Conservation (phyloP, 208 protist genomes). For the Leishmania arabica region DNA sequence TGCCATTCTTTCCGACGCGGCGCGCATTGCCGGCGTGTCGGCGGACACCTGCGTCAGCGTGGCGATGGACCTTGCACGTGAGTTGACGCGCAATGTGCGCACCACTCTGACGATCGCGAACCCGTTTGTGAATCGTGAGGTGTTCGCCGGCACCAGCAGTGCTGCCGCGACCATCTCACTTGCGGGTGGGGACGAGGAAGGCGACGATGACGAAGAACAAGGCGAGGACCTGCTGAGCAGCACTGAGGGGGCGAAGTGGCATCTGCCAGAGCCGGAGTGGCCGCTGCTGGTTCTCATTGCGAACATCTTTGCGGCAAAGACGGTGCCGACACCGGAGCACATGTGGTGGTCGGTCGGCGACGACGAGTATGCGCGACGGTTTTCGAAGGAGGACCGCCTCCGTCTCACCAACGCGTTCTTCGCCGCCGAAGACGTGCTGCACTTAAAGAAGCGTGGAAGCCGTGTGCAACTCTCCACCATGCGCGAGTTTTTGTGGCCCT, state of each 20-base stretch:
- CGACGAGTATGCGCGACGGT: slow-evolving; percentile 63
- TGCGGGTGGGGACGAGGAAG: slow-evolving; percentile 13
- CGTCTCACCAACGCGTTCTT: slow-evolving; percentile 63
- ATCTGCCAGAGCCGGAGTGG: slow-evolving; percentile 60
- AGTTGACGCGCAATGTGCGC: slow-evolving; percentile 30
- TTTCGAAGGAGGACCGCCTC: slow-evolving; percentile 35
- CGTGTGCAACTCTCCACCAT: slow-evolving; percentile 51
- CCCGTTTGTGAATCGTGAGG: slow-evolving; percentile 28
- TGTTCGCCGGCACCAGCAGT: not conserved
- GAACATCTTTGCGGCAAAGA: slow-evolving; percentile 45
- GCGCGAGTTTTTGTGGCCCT: slow-evolving; percentile 45
- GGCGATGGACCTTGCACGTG: slow-evolving; percentile 20
- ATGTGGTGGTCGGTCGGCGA: slow-evolving; percentile 77
- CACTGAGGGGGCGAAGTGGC: slow-evolving; percentile 77
- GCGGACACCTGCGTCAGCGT: slow-evolving; percentile 6
- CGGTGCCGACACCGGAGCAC: slow-evolving; percentile 50
- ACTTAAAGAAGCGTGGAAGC: slow-evolving; percentile 33
- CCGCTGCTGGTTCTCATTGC: slow-evolving; percentile 67
- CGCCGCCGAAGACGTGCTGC: slow-evolving; percentile 19
- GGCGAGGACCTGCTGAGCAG: slow-evolving; percentile 40
- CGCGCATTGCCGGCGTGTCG: slow-evolving; percentile 1
- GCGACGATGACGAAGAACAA: slow-evolving; percentile 28
- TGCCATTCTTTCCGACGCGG: slow-evolving; percentile 14
- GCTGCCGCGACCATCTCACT: not conserved
- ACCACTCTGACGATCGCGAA: slow-evolving; percentile 30